Evolutionary conservation across 2,329 filamentous ascomycete genomes (phyloP), one percentile per base, ranked within the genome.

Genomic region (Stachybotrys echinatus): DNA sequence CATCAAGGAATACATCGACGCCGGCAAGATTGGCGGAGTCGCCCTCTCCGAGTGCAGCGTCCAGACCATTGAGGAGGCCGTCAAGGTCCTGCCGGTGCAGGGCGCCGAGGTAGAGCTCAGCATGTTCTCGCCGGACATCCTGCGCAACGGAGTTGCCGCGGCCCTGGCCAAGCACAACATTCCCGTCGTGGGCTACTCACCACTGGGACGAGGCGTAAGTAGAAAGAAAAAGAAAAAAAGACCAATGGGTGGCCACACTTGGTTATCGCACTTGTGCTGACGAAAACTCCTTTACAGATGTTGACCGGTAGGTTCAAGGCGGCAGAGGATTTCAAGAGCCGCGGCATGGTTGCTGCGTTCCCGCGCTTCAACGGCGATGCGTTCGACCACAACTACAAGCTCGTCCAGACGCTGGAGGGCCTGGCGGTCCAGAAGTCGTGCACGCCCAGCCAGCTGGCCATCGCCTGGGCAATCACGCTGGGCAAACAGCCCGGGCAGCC

Each of bases 171-270:
- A 92, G 61, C 66, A 87, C 43, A 70, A 74, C 44, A 89, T 92
- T 52, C 84, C 86, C 0, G 70, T 92, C 45, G 68, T 89, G 34
- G 86, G 85, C 0, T 92, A 90, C 67, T 85, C 84, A 42, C 88
- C 88, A 1, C 72, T 91, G 0, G 84, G 87, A 5, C 72, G 79
- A 22, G 76, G 77, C 2, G 70, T 73, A 62, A 59, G 69, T 63
- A n/a, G n/a, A n/a, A n/a, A n/a, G n/a, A n/a, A n/a, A n/a, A n/a
- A n/a, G n/a, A n/a, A n/a, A n/a, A n/a, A 8, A 46, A 45, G 47
- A 21, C 12, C n/a, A n/a, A n/a, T n/a, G n/a, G n/a, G n/a, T n/a
- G n/a, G n/a, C n/a, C n/a, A n/a, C n/a, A n/a, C n/a, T n/a, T n/a
- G n/a, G n/a, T n/a, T 21, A 21, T n/a, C 23, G 23, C n/a, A n/a